Evolutionary conservation across 2,329 filamentous ascomycete genomes (phyloP), one percentile per base, ranked within the genome.

Genomic region (Aureobasidium lini): DNA sequence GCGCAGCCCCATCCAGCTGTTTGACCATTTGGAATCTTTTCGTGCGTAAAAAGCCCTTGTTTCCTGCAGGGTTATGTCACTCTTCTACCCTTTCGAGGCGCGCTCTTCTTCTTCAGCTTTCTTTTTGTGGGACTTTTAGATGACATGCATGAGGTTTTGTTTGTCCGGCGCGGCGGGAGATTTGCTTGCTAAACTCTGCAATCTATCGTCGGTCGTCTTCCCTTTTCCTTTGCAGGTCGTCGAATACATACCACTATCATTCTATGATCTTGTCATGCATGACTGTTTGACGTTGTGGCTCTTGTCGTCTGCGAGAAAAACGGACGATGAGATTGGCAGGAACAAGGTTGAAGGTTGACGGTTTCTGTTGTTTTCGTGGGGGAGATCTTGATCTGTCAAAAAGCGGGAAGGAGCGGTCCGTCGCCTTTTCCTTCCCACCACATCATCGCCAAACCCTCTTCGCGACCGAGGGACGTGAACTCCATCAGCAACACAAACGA

Each of bases 371-470:
- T 44, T 44, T 44, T 54, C 28, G 50, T 52, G 37, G 37, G 37
- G 28, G 15, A 42, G n/a, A 43, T 29, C 6, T 29, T 32, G 39
- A 43, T 54, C 50, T 32, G 37, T 43, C 39, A 43, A 42, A 42
- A 53, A 32, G 50, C 50, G 50, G 50, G 50, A 53, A 43, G 50
- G 50, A 42, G 50, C 50, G 50, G 50, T 54, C 50, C 48, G 48
- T 40, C 43, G 50, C 50, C 50, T 43, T 43, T 16, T 54, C 28
- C 15, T 18, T 13, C 37, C 28, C n/a, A 32, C 37, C 10, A 15
- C 50, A 42, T 23, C 37, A 34, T 36, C 32, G n/a, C 34, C 34
- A 37, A 54, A 43, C 37, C 32, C 23, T 18, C 28, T 23, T 15
- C 11, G 18, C 23, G 28, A n/a, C n/a, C n/a, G n/a, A n/a, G n/a